phyloP scores from a whole-genome alignment of 2,329 filamentous ascomycete species.

The Xylaria sp. region DNA sequence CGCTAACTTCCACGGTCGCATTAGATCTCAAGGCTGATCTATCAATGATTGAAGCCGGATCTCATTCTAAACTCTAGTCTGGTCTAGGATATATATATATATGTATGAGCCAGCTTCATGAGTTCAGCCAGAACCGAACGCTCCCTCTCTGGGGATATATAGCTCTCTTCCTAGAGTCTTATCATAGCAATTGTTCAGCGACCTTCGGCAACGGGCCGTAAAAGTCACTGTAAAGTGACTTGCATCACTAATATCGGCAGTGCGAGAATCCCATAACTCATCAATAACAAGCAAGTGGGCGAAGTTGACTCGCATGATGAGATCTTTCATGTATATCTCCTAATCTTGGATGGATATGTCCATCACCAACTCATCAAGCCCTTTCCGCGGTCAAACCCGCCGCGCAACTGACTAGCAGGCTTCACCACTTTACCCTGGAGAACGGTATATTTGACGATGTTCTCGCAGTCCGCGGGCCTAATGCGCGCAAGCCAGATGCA shows the following conservation, averaged over 20 bases:
- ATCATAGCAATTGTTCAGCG: neutral
- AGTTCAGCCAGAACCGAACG: neutral
- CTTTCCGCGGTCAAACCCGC: constrained; percentile 86
- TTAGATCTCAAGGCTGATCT: neutral
- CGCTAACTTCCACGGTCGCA: neutral
- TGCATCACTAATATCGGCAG: neutral
- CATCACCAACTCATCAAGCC: constrained; percentile 87
- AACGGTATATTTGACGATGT: constrained; percentile 87
- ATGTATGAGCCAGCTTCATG: neutral
- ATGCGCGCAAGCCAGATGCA: constrained; percentile 94
- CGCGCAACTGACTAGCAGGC: constrained; percentile 84
- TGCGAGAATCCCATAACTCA: neutral
- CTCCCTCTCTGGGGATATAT: neutral
- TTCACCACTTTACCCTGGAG: constrained; percentile 95
- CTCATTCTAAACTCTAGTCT: neutral
- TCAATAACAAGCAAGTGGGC: neutral
- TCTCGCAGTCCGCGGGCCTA: constrained; percentile 89
- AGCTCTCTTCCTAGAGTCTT: neutral
- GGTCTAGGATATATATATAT: neutral
- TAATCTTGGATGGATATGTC: neutral
- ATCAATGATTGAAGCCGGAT: neutral
- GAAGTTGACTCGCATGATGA: constrained; percentile 1
- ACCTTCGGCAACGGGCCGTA: neutral
- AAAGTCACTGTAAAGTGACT: neutral
- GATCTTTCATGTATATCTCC: neutral